Conservation (phyloP, 78 protist genomes). For the Emiliania huxleyi region DNA sequence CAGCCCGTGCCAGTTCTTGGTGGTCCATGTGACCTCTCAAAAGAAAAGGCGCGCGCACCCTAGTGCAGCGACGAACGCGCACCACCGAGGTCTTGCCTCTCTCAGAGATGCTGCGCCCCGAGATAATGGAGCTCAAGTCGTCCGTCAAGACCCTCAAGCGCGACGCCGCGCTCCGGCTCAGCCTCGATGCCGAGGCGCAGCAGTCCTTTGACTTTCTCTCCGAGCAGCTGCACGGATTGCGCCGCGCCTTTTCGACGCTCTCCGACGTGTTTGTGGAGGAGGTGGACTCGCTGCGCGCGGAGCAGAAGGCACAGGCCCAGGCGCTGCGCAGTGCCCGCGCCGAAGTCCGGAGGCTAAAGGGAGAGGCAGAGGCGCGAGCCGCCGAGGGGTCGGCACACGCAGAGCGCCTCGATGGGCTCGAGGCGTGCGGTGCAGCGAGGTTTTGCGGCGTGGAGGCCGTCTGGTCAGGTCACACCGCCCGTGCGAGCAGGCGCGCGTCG, state of each 20-base stretch:
- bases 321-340: neutral
- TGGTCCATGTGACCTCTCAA: too few species aligned
- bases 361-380: neutral
- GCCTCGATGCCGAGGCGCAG: slow-evolving; percentile 3
- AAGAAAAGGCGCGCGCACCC: too few species aligned
- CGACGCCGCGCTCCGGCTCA: neutral
- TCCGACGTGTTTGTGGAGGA: neutral
- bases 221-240: neutral
- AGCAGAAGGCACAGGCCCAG: neutral
- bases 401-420: neutral
- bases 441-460: neutral
- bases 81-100: too few species aligned
- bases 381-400: neutral
- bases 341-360: neutral
- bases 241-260: slow-evolving; percentile 2
- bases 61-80: too few species aligned
- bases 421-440: neutral
- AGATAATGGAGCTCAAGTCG: neutral
- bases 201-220: neutral
- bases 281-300: neutral
- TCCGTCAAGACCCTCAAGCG: neutral
- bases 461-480: too few species aligned
- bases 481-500: neutral
- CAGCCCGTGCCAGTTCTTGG: too few species aligned
- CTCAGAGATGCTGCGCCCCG: neutral